Evolutionary conservation across 371 early-diverging fungal genomes (phyloP), one percentile per base, ranked within the genome.

Genomic region (Syncephalis plumigaleata): DNA sequence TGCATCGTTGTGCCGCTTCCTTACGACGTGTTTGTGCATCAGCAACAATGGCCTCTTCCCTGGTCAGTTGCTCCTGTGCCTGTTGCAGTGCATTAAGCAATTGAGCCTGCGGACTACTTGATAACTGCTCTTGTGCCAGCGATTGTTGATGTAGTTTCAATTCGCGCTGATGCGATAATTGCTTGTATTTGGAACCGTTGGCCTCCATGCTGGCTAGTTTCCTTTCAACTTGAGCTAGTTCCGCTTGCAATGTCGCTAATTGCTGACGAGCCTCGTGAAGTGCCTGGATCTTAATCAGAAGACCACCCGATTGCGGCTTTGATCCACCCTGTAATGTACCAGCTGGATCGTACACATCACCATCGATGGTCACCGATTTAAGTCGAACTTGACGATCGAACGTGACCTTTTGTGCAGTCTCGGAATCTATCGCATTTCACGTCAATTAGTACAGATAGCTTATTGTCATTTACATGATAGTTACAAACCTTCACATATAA

Each of bases 251-350:
- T 5, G 55, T 49, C 0, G 59, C 56, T 11, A 81, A 57, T 24
- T 79, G 65, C 7, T 55, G 44, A 36, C 68, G 70, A 9, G 81
- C 61, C 8, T 66, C 67, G 24, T 73, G 73, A 36, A 89, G 52
- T 39, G 69, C 64, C 46, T 82, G 78, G 15, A 90, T 46, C 44
- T 81, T 76, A 1, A 73, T 53, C 8, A 95, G 70, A 17, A 87
- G 65, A n/a, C 88, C 90, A 0, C 75, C 63, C 1, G 81, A 77
- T 16, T 63, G 59, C 2, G 88, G 77, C 51, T 73, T 76, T 20
- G 94, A 84, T 3, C 99, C 99, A 50, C 99, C 99, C 9, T 92
- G 87, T 18, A 99, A 66, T 0, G 92, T 90, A 36, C 99, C 99
- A 27, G 81, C 77, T 1, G 98, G 98, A 55, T 99, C 98, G 66